A percentile compares a stretch with the other conserved stretches of the same genome.
phyloP scores from a whole-genome alignment of 2,329 filamentous ascomycete genomes.

The Ceratocystis papillata region DNA sequence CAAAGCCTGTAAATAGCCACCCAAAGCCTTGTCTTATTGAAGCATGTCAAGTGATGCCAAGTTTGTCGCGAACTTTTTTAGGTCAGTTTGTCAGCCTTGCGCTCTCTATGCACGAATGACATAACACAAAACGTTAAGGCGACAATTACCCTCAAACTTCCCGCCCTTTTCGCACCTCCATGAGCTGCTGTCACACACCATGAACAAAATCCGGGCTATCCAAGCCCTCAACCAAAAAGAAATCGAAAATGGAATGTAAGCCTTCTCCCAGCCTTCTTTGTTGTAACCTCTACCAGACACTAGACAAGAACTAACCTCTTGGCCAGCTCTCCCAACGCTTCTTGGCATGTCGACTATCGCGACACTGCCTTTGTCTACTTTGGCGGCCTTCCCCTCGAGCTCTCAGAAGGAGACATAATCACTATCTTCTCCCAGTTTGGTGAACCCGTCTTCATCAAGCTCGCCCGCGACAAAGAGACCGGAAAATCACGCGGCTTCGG shows the following conservation, averaged over 20 bases:
- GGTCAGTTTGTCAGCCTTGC: conserved; percentile 7
- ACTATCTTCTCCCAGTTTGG: conserved; percentile 97
- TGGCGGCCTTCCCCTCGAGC: conserved; percentile 80
- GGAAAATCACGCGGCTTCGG: conserved; percentile 91
- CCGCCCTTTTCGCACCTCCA: neutral
- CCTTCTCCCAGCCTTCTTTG: conserved; percentile 26
- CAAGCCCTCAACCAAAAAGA: conserved; percentile 89
- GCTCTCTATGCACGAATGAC: neutral
- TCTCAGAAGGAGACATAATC: conserved; percentile 90
- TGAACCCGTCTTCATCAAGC: conserved; percentile 85
- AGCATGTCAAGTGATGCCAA: neutral
- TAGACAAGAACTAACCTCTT: conserved; percentile 25
- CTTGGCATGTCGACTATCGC: conserved; percentile 95
- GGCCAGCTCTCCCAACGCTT: conserved; percentile 65
- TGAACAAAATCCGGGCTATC: conserved; percentile 92
- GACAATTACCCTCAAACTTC: neutral
- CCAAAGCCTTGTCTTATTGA: neutral
- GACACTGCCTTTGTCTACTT: conserved; percentile 97
- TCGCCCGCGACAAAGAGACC: conserved; percentile 88
- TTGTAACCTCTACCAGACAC: conserved; percentile 1
- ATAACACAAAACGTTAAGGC: no score
- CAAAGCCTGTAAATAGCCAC: neutral
- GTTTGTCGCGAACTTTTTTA: conserved; percentile 9
- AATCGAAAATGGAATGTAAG: conserved; percentile 74
- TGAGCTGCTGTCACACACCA: conserved; percentile 34